These are phyloP conservation scores for Holtermanniella nyarrowii DNA, from an alignment of 768 basidiomycete species.

Conservation along the genomic window DNA sequence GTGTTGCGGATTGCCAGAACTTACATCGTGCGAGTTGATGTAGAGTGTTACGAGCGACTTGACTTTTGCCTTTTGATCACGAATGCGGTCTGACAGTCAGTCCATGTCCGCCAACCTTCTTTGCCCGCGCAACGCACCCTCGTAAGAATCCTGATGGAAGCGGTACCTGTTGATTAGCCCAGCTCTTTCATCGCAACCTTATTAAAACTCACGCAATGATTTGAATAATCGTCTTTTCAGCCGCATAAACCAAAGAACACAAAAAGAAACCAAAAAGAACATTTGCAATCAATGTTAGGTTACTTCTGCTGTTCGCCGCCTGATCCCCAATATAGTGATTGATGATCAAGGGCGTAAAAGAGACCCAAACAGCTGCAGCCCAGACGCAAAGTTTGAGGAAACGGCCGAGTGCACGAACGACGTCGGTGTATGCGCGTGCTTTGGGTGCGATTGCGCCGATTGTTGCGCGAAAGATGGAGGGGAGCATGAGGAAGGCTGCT, in stretches of 20 bases:
- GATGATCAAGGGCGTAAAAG: slow-evolving; percentile 60
- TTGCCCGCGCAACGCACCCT: slow-evolving; percentile 52
- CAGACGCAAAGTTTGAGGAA: slow-evolving; percentile 62
- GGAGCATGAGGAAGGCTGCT: slow-evolving; percentile 48
- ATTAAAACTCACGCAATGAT: slow-evolving; percentile 48
- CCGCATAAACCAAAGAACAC: slow-evolving; percentile 58
- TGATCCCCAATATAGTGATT: slow-evolving; percentile 32
- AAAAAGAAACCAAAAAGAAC: slow-evolving; percentile 64
- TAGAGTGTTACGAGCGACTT: slow-evolving; percentile 64
- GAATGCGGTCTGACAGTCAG: slow-evolving; percentile 58
- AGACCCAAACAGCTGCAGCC: slow-evolving; percentile 54
- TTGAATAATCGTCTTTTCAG: slow-evolving; percentile 78
- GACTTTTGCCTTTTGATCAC: slow-evolving; percentile 70
- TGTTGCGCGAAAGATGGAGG: slow-evolving; percentile 51
- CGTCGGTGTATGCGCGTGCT: slow-evolving; percentile 65
- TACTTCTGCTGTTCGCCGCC: slow-evolving; percentile 32
- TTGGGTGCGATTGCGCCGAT: slow-evolving; percentile 65
- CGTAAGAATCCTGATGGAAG: slow-evolving; percentile 61
- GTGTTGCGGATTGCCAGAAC: too few relatives aligned
- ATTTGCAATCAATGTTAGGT: slow-evolving; percentile 52
- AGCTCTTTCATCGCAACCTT: not conserved
- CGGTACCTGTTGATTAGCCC: slow-evolving; percentile 14
- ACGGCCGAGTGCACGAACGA: slow-evolving; percentile 59
- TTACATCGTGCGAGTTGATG: slow-evolving; percentile 56
- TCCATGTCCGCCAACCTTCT: not conserved